These are phyloP conservation scores for Moesziomyces sp. DNA, from an alignment of 1,284 basidiomycete species.

Conservation along the genomic window DNA sequence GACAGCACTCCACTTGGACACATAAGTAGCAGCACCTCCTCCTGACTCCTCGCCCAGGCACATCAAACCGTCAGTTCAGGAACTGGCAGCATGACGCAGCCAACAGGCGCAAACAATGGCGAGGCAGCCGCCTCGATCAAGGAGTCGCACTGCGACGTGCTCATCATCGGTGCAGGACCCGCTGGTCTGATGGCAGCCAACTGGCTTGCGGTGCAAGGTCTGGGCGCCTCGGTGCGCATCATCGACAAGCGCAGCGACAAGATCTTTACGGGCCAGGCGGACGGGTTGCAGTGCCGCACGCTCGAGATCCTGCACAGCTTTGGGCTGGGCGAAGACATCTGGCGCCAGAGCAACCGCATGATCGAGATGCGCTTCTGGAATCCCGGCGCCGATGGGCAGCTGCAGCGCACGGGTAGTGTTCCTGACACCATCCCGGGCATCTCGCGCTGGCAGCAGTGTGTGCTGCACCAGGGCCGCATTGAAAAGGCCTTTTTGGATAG, in stretches of 20 bases:
- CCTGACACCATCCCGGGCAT: constrained; percentile 38
- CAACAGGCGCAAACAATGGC: too few species aligned
- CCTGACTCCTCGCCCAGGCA: background rate
- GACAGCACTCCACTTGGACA: background rate
- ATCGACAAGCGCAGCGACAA: constrained; percentile 44
- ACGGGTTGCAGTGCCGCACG: constrained; percentile 37
- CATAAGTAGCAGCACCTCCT: background rate
- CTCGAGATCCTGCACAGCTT: constrained; percentile 40
- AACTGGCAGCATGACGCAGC: too few species aligned
- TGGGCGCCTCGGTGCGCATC: constrained; percentile 28
- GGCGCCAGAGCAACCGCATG: constrained; percentile 42
- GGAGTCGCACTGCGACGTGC: constrained; percentile 70
- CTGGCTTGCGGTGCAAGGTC: constrained; percentile 29
- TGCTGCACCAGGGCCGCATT: constrained; percentile 39
- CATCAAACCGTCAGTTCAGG: constrained; percentile 1
- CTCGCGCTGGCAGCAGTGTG: constrained; percentile 40
- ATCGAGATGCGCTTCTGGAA: constrained; percentile 41
- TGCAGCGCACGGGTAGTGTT: constrained; percentile 24
- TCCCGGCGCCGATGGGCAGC: constrained; percentile 23
- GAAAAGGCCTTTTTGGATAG: constrained; percentile 31
- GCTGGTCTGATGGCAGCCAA: constrained; percentile 37
- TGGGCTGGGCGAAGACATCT: constrained; percentile 29
- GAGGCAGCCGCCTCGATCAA: constrained; percentile 7
- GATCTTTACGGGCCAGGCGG: constrained; percentile 41
- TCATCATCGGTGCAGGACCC: constrained; percentile 69